A percentile compares a stretch with the other conserved stretches of the same genome.
These are phyloP conservation scores for Erucastrum elatum DNA, from an alignment of 345 rosid species.

Conservation along the genomic window DNA sequence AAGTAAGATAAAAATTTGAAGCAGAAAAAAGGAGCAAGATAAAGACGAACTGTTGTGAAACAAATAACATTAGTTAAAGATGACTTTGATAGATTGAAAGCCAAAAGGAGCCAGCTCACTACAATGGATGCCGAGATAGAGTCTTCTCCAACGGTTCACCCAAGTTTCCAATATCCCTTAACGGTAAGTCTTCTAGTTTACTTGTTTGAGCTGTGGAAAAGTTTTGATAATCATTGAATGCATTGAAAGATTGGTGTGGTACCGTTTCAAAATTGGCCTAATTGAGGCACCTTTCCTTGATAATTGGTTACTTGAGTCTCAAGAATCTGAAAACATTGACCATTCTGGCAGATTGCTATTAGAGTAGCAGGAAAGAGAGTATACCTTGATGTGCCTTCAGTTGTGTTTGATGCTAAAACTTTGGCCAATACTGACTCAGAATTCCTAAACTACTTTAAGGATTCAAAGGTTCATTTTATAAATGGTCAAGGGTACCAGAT, in stretches of 20 bases:
- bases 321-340: background rate
- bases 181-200: background rate
- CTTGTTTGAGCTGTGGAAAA: background rate
- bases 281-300: too few relatives aligned
- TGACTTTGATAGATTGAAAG: background rate
- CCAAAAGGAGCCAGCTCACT: background rate
- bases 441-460: background rate
- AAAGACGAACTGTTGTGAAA: background rate
- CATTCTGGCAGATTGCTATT: background rate
- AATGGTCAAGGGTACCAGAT: background rate
- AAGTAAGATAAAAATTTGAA: background rate
- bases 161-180: background rate
- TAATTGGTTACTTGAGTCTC: background rate
- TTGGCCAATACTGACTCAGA: background rate
- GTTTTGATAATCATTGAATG: background rate
- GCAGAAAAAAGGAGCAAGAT: background rate
- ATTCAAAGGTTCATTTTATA: background rate
- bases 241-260: too few relatives aligned
- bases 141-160: background rate
- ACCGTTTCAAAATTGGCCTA: too few relatives aligned
- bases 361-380: background rate
- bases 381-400: background rate
- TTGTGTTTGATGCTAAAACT: background rate
- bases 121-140: constrained; percentile 11
- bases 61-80: background rate